phyloP scores from a whole-genome alignment of 1,284 basidiomycete species.

The Cryptococcus sp. region DNA sequence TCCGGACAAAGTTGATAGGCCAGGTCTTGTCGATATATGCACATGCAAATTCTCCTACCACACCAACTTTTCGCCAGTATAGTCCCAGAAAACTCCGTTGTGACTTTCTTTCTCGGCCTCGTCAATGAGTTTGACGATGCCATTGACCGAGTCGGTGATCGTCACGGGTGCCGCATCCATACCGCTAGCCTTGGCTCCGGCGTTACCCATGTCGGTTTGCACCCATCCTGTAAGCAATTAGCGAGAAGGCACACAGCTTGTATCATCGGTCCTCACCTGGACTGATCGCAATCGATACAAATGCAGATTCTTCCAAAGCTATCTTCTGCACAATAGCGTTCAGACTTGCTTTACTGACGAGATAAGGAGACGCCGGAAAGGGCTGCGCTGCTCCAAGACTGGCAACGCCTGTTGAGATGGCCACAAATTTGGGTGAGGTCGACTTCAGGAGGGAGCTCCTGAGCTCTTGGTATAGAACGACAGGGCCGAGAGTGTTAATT shows the following conservation, averaged over 20 bases:
- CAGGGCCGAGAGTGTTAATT: conserved; percentile 27
- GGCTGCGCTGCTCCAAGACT: conserved; percentile 4
- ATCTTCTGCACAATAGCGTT: conserved; percentile 23
- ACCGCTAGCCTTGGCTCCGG: background rate
- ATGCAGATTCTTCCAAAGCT: conserved; percentile 6
- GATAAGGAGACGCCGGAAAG: conserved; percentile 12
- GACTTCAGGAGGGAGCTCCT: conserved; percentile 11
- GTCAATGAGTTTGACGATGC: background rate
- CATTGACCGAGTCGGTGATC: background rate
- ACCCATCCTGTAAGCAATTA: background rate
- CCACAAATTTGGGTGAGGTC: conserved; percentile 19
- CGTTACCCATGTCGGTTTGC: background rate
- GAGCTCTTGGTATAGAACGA: conserved; percentile 24
- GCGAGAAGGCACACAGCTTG: too few relatives aligned
- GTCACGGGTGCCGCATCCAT: background rate
- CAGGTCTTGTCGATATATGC: too few relatives aligned
- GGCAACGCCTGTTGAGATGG: conserved; percentile 17
- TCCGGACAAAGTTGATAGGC: too few relatives aligned
- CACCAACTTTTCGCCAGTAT: background rate
- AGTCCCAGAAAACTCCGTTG: conserved; percentile 3
- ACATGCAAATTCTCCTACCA: background rate
- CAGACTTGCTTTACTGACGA: conserved; percentile 22
- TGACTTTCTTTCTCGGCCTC: conserved; percentile 1
- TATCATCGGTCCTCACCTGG: too few relatives aligned
- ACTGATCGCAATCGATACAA: too few relatives aligned